Evolutionary conservation across 495 filamentous ascomycete species (phyloP).

Genomic region (Tuber melanosporum): DNA sequence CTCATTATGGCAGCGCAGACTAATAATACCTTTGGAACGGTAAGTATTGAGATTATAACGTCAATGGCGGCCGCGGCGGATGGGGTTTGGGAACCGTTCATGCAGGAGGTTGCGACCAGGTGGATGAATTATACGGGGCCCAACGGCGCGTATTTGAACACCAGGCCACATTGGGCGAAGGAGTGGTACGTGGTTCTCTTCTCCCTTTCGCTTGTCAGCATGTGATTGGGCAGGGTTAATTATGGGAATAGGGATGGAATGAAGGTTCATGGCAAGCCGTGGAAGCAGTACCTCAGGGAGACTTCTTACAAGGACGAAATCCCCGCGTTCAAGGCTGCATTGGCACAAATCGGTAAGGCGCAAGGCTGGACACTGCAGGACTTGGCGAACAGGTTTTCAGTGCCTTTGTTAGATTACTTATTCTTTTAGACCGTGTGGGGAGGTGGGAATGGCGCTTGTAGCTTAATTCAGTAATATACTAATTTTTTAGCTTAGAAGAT

Average conservation of each 20-base stretch:
- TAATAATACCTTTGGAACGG: constrained; percentile 48
- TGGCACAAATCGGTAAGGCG: constrained; percentile 46
- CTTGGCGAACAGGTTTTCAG: constrained; percentile 45
- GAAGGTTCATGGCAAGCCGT: constrained; percentile 38
- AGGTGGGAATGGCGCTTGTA: background rate
- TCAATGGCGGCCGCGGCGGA: constrained; percentile 46
- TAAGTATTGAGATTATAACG: constrained; percentile 50
- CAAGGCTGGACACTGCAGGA: constrained; percentile 50
- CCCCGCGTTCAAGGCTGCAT: constrained; percentile 43
- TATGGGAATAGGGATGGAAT: constrained; percentile 32
- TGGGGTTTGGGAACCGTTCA: constrained; percentile 47
- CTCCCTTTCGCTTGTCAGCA: background rate
- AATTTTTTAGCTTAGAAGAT: background rate
- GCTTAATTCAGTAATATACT: background rate
- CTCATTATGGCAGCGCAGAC: constrained; percentile 52
- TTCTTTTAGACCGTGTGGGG: constrained; percentile 18
- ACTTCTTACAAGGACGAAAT: constrained; percentile 48
- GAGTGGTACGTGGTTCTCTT: constrained; percentile 45
- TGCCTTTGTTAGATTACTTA: constrained; percentile 46
- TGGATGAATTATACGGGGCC: constrained; percentile 47
- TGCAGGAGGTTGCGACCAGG: constrained; percentile 47
- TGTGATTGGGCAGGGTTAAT: background rate
- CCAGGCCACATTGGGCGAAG: constrained; percentile 54
- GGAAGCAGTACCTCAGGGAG: constrained; percentile 45
- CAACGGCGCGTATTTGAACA: constrained; percentile 41